Evolutionary conservation across 2,329 filamentous ascomycete species (phyloP), one percentile per base, ranked within the genome.

Genomic region (Pseudogymnoascus sp.): DNA sequence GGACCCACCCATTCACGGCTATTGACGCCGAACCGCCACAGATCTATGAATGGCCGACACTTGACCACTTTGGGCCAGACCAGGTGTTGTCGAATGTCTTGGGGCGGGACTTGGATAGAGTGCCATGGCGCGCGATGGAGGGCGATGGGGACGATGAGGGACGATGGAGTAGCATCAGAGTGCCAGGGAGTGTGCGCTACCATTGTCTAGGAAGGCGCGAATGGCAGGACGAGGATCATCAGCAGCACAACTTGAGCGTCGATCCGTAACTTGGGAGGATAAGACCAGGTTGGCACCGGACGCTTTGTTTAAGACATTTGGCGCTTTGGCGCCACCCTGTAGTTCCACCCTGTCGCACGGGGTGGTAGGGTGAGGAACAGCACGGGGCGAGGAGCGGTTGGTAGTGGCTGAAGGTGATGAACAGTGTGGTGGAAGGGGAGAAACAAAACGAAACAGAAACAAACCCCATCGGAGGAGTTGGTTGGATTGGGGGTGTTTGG

Each of bases 371-470:
- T 47, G 42, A 19, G 6, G 6, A 19, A 19, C 13, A 23, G 42
- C 42, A 23, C 42, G 42, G 42, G 42, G 42, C 15, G 42, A 13
- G 10, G 3, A 13, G 42, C 23, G 19, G 11, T 23, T 9, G 19
- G 11, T 4, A 23, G 42, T 47, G 19, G 11, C 15, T 19, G 19
- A 6, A 4, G 13, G 42, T 33, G 40, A 19, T 21, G 19, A 4
- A 13, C 17, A 4, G 11, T 3, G 8, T 17, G 26, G 47, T 50
- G 21, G 44, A 4, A 28, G 26, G 44, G 44, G 7, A 17, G 47
- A 53, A 53, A 53, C 47, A 53, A 53, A 53, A 53, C 47, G 47
- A 53, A 53, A 53, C 47, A 17, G 47, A 53, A 53, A 53, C 47
- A 53, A 53, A 53, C 31, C 15, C 26, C 26, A 53, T 31, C 26